Evolutionary conservation across 495 filamentous ascomycete species (phyloP).

Genomic region (Aspergillus sclerotiicarbonarius): DNA sequence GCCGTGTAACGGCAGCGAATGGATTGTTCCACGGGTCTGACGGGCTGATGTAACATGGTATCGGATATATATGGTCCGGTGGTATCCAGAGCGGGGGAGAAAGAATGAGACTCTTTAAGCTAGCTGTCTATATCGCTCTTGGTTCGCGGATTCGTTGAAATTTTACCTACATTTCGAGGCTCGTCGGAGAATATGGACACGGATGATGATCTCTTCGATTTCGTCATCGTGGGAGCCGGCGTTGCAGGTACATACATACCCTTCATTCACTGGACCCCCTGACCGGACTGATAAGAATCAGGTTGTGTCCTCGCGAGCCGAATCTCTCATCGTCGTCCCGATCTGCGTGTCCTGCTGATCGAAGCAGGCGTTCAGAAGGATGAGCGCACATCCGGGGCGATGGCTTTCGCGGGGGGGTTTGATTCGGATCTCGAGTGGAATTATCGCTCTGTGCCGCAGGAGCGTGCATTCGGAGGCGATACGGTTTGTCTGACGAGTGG

Average conservation of each 20-base stretch:
- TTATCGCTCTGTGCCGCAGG: slow-evolving; percentile 2
- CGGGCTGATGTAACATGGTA: too few relatives aligned
- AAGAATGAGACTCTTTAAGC: too few relatives aligned
- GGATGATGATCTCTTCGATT: not conserved
- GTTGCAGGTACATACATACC: not conserved
- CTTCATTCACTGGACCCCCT: not conserved
- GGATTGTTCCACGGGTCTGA: too few relatives aligned
- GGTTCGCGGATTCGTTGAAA: too few relatives aligned
- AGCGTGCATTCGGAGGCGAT: not conserved
- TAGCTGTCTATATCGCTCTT: too few relatives aligned
- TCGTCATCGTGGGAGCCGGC: not conserved
- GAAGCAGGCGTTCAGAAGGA: not conserved
- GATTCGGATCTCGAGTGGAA: slow-evolving; percentile 2
- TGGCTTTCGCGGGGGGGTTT: not conserved
- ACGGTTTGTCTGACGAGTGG: not conserved
- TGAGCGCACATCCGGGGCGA: not conserved
- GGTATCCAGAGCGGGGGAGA: too few relatives aligned
- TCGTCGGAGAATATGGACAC: not conserved
- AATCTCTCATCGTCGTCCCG: not conserved
- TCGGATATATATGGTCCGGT: too few relatives aligned
- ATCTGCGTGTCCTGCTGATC: not conserved
- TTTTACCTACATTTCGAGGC: not conserved
- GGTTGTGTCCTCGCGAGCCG: slow-evolving; percentile 2
- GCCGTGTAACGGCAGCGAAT: too few relatives aligned
- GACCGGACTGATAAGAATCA: not conserved